Evolutionary conservation across 768 basidiomycete genomes (phyloP).

Genomic region (Tulasnella sp.): DNA sequence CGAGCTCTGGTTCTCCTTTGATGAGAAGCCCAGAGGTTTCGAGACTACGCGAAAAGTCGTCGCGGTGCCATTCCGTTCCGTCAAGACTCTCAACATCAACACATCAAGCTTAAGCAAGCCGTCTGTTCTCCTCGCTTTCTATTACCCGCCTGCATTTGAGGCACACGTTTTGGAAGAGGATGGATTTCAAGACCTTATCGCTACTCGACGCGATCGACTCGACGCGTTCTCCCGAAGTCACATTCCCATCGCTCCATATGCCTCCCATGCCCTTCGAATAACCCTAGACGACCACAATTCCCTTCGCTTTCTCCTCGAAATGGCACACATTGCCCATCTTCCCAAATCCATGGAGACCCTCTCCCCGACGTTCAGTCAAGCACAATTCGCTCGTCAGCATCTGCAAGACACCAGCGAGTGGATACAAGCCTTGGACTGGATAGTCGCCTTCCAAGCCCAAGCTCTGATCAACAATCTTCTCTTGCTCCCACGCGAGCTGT

Average conservation of each 20-base stretch:
- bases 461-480: neutral
- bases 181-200: neutral
- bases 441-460: constrained; percentile 7
- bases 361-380: neutral
- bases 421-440: constrained; percentile 1
- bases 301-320: neutral
- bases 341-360: neutral
- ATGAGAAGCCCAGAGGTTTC: too few species aligned
- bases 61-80: neutral
- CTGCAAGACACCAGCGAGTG: neutral
- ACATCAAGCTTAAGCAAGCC: neutral
- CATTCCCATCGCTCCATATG: neutral
- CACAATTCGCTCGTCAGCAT: neutral
- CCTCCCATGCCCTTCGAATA: constrained; percentile 9
- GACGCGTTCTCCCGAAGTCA: neutral
- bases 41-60: neutral
- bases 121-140: neutral
- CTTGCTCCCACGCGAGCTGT: constrained; percentile 8
- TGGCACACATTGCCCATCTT: constrained; percentile 3
- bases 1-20: neutral
- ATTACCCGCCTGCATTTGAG: constrained; percentile 2
- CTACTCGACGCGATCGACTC: neutral
- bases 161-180: neutral
- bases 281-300: neutral
- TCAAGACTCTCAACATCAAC: neutral